Conservation (phyloP, 225 moss, liverwort and hornwort species). For the Polytrichum commune region DNA sequence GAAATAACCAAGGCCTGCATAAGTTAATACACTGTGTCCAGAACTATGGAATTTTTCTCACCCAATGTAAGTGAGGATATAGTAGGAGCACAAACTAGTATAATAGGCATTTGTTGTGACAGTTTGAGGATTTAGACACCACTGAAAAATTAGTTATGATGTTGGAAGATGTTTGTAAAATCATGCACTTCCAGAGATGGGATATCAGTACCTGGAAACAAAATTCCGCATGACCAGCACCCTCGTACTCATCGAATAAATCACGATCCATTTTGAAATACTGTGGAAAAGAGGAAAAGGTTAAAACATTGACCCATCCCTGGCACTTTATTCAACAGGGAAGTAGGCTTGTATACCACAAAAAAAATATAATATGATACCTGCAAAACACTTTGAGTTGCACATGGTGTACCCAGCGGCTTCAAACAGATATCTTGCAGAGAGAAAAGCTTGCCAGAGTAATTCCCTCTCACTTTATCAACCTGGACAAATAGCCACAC, state of each 20-base stretch:
- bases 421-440: slow-evolving; percentile 95
- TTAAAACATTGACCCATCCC: too few relatives aligned
- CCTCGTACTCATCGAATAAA: slow-evolving; percentile 71
- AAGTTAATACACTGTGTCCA: too few relatives aligned
- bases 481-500: slow-evolving; percentile 45
- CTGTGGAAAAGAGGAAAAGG: slow-evolving; percentile 37
- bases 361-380: slow-evolving; percentile 21
- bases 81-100: too few relatives aligned
- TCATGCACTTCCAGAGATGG: too few relatives aligned
- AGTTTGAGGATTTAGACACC: too few relatives aligned
- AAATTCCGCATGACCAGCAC: slow-evolving; percentile 78
- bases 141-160: too few relatives aligned
- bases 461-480: slow-evolving; percentile 73
- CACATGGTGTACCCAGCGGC: slow-evolving; percentile 90
- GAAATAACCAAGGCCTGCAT: neutral
- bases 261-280: slow-evolving; percentile 85
- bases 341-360: too few relatives aligned
- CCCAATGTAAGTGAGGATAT: too few relatives aligned
- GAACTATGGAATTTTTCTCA: too few relatives aligned
- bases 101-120: too few relatives aligned
- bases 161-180: too few relatives aligned
- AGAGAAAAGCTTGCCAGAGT: slow-evolving; percentile 57
- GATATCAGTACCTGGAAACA: slow-evolving; percentile 71
- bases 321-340: too few relatives aligned
- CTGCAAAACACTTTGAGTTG: slow-evolving; percentile 92